Evolutionary conservation across 306 rosid species (phyloP).

Genomic region (Clitoria ternatea): DNA sequence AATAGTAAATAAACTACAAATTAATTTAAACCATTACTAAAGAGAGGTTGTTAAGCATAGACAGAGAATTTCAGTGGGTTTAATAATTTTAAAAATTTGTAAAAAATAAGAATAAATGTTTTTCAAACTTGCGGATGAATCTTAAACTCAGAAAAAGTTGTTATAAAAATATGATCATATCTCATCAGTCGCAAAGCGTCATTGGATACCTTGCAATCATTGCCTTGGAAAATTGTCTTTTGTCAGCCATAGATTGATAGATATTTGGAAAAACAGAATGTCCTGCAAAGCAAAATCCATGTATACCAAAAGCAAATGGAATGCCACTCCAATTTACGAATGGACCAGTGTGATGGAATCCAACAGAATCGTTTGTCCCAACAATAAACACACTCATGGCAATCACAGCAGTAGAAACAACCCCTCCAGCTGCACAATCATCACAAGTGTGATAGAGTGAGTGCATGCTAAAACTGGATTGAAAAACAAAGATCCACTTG

Average conservation of each 20-base stretch:
- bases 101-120: no score
- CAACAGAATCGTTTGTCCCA: conserved; percentile 59
- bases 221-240: conserved; percentile 53
- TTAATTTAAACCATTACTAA: no score
- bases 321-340: conserved; percentile 60
- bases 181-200: no score
- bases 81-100: no score
- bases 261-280: conserved; percentile 82
- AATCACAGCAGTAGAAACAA: conserved; percentile 48
- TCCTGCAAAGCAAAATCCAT: conserved; percentile 80
- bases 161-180: no score
- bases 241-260: conserved; percentile 85
- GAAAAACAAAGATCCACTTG: not conserved
- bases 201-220: not conserved
- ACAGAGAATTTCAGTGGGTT: no score
- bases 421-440: conserved; percentile 72
- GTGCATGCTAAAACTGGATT: not conserved
- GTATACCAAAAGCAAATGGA: conserved; percentile 75
- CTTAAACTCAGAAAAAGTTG: no score
- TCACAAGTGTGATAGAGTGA: conserved; percentile 6
- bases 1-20: no score
- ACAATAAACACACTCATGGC: conserved; percentile 43
- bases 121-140: no score
- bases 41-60: no score
- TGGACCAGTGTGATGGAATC: conserved; percentile 51